A percentile compares a stretch with the other conserved stretches of the same genome.
Evolutionary conservation across 768 basidiomycete genomes (phyloP).

Genomic region (Calvatia gigantea): DNA sequence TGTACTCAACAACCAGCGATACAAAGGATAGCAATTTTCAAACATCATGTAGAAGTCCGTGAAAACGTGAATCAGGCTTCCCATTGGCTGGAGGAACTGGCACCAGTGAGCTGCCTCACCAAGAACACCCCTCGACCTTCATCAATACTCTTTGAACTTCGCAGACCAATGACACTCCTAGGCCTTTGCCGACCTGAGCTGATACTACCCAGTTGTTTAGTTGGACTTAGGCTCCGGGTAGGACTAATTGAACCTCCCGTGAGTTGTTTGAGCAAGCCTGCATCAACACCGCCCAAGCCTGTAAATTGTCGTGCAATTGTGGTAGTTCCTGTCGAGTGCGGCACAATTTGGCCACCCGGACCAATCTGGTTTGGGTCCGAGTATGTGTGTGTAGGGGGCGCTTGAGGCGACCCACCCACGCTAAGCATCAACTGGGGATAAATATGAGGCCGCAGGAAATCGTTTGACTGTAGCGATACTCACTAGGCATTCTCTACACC

Average conservation of each 20-base stretch:
- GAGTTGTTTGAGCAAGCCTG: constrained; percentile 48
- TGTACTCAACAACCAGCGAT: background rate
- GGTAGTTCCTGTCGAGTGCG: constrained; percentile 69
- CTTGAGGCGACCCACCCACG: constrained; percentile 43
- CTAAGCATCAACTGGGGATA: constrained; percentile 50
- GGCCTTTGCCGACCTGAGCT: constrained; percentile 54
- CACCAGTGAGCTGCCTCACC: constrained; percentile 76
- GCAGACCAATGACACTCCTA: constrained; percentile 74
- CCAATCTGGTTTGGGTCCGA: constrained; percentile 44
- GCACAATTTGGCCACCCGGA: constrained; percentile 31
- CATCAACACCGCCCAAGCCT: constrained; percentile 45
- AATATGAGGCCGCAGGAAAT: background rate
- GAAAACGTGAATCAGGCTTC: background rate
- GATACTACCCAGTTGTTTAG: constrained; percentile 55
- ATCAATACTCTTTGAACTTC: constrained; percentile 57
- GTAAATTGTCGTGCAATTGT: constrained; percentile 77
- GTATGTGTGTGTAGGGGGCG: constrained; percentile 51
- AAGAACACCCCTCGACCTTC: constrained; percentile 75
- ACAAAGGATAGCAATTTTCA: background rate
- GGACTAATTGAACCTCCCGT: constrained; percentile 68
- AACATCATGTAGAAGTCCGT: background rate
- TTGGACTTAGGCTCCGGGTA: constrained; percentile 72
- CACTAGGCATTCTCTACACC: constrained; percentile 85
- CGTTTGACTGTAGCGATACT: constrained; percentile 20
- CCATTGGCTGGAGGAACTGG: constrained; percentile 18